These are phyloP conservation scores for Diospyros kaki DNA, from an alignment of 148 eudicot species.

Conservation along the genomic window DNA sequence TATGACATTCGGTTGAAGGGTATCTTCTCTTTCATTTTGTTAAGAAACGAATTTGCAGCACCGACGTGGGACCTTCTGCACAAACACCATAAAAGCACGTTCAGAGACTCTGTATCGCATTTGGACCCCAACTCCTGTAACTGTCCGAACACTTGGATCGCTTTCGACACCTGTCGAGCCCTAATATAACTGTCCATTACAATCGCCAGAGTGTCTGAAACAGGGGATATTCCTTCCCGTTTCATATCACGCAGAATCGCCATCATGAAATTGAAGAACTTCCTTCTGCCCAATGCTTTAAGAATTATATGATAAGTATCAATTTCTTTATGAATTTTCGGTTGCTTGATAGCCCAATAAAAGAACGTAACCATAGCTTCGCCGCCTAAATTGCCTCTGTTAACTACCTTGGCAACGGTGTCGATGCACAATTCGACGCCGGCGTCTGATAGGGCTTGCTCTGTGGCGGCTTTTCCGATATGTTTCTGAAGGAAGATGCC, in stretches of 20 bases:
- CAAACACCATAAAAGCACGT: constrained; percentile 61
- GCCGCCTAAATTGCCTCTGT: constrained; percentile 60
- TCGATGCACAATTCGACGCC: constrained; percentile 40
- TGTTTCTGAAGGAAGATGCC: constrained; percentile 87
- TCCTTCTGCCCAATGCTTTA: constrained; percentile 80
- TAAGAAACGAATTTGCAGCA: constrained; percentile 48
- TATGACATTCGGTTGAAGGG: constrained; percentile 38
- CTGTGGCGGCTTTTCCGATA: constrained; percentile 43
- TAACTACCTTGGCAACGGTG: constrained; percentile 57
- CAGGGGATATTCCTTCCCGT: constrained; percentile 34
- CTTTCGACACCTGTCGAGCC: constrained; percentile 49
- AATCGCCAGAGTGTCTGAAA: constrained; percentile 47
- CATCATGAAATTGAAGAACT: constrained; percentile 54
- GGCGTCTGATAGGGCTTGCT: constrained; percentile 36
- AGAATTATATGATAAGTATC: constrained; percentile 50
- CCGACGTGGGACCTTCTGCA: constrained; percentile 58
- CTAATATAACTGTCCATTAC: constrained; percentile 68
- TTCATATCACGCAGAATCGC: constrained; percentile 49
- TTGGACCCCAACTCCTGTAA: constrained; percentile 56
- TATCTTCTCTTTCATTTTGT: constrained; percentile 58
- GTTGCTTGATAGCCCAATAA: constrained; percentile 63
- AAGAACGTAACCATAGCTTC: constrained; percentile 68
- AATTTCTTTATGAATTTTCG: constrained; percentile 25
- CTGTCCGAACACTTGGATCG: constrained; percentile 47
- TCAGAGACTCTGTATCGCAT: constrained; percentile 47